Percentiles rank a stretch among this genome's conserved stretches.
These are phyloP conservation scores for Oxytropis ochrocephala DNA, from an alignment of 306 rosid species.

Conservation along the genomic window DNA sequence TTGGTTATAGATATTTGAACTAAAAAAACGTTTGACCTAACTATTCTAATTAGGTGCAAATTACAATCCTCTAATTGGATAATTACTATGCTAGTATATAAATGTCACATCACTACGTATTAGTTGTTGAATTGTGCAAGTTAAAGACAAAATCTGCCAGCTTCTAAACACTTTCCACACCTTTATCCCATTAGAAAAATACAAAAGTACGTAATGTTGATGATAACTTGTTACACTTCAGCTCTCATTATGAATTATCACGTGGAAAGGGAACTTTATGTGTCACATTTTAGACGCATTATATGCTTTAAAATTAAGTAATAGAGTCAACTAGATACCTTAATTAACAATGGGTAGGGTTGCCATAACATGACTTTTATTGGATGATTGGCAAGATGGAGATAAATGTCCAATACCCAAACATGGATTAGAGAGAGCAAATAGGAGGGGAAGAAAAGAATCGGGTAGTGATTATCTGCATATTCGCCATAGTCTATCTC, in stretches of 20 bases:
- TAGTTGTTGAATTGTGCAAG: slow-evolving; percentile 33
- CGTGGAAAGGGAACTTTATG: slow-evolving; percentile 25
- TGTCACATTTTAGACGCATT: slow-evolving; percentile 14
- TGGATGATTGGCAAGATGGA: too few species aligned
- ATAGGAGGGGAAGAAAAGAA: not conserved
- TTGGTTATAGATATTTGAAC: too few species aligned
- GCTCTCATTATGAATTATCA: slow-evolving; percentile 21
- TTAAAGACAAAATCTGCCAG: slow-evolving; percentile 48
- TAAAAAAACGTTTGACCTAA: slow-evolving; percentile 23
- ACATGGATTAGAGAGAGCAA: not conserved
- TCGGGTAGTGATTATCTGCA: not conserved
- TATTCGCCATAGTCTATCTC: too few species aligned
- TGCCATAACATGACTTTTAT: too few species aligned
- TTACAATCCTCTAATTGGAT: slow-evolving; percentile 26
- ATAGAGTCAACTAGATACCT: slow-evolving; percentile 9
- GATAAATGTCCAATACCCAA: slow-evolving; percentile 3
- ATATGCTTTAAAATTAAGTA: not conserved
- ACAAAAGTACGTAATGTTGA: slow-evolving; percentile 21
- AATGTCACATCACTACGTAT: slow-evolving; percentile 36
- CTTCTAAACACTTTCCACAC: slow-evolving; percentile 22
- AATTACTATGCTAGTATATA: not conserved
- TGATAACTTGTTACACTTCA: slow-evolving; percentile 18
- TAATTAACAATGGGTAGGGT: not conserved
- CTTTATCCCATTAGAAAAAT: slow-evolving; percentile 19
- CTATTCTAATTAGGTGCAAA: slow-evolving; percentile 29